A percentile compares a stretch with the other conserved stretches of the same genome.
Evolutionary conservation across 305 asterid genomes (phyloP).

Genomic region (Rubia peregrina): DNA sequence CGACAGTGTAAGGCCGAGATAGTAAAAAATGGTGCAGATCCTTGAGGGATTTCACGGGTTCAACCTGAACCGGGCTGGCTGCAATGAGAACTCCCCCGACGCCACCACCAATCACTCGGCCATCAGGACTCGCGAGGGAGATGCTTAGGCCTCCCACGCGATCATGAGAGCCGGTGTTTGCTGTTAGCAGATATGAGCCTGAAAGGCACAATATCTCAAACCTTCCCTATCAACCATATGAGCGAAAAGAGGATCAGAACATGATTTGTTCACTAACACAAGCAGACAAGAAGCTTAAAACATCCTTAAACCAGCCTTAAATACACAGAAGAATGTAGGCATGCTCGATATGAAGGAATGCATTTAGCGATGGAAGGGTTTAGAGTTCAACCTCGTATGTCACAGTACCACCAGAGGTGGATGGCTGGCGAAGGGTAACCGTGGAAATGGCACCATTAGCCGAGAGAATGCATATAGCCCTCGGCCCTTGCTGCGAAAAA

Average conservation of each 20-base stretch:
- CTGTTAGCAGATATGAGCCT: constrained; percentile 55
- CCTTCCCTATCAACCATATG: constrained; percentile 45
- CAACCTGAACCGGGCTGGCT: constrained; percentile 86
- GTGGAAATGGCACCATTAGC: constrained; percentile 71
- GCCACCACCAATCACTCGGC: constrained; percentile 75
- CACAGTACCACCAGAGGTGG: constrained; percentile 62
- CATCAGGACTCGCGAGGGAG: constrained; percentile 75
- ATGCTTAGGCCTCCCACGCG: constrained; percentile 57
- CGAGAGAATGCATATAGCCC: constrained; percentile 61
- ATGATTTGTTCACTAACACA: background rate
- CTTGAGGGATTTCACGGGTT: background rate
- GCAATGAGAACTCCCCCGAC: constrained; percentile 82
- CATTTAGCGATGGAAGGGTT: background rate
- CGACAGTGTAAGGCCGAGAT: background rate
- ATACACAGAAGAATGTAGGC: background rate
- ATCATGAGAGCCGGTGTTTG: constrained; percentile 35
- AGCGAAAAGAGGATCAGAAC: background rate
- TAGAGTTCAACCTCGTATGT: constrained; percentile 54
- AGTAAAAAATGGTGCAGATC: background rate
- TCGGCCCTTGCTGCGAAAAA: constrained; percentile 54
- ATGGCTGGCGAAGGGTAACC: constrained; percentile 49
- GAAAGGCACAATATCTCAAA: constrained; percentile 70
- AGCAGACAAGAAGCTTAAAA: background rate
- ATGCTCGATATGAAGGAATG: background rate
- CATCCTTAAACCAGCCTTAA: background rate